These are phyloP conservation scores for Ophiosphaerella narmari DNA, from an alignment of 2,329 filamentous ascomycete species.

Conservation along the genomic window DNA sequence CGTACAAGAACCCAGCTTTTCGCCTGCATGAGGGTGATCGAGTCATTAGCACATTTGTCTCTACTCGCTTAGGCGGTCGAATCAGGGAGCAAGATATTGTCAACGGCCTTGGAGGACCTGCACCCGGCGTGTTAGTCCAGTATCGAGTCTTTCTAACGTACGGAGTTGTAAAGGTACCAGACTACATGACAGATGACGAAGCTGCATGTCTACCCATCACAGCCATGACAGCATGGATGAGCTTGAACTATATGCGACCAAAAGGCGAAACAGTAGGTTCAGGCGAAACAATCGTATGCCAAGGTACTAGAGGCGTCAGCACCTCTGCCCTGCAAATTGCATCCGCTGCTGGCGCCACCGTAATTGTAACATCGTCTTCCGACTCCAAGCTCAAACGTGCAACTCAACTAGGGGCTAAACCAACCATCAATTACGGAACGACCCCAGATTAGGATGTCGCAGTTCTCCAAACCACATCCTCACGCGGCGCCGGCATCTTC, in stretches of 20 bases:
- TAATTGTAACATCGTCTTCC: conserved; percentile 65
- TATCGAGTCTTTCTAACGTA: conserved; percentile 63
- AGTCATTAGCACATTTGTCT: conserved; percentile 69
- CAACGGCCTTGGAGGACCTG: conserved; percentile 64
- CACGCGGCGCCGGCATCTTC: conserved; percentile 54
- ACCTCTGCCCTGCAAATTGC: conserved; percentile 49
- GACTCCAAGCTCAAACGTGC: conserved; percentile 59
- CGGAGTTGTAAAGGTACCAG: conserved; percentile 62
- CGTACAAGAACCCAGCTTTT: conserved; percentile 52
- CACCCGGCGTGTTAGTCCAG: conserved; percentile 61
- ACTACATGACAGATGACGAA: conserved; percentile 63
- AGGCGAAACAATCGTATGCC: conserved; percentile 45
- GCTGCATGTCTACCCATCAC: conserved; percentile 66
- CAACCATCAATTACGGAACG: conserved; percentile 65
- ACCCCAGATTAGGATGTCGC: conserved; percentile 64
- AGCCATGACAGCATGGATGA: conserved; percentile 68
- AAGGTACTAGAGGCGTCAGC: conserved; percentile 52
- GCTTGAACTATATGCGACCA: conserved; percentile 64
- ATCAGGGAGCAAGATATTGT: conserved; percentile 60
- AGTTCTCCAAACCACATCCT: conserved; percentile 54
- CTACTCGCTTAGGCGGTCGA: conserved; percentile 62
- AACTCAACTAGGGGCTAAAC: conserved; percentile 60
- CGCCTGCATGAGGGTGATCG: conserved; percentile 58
- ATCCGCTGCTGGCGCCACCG: conserved; percentile 47
- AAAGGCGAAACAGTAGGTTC: conserved; percentile 56